A percentile compares a stretch with the other conserved stretches of the same genome.
Conservation (phyloP, 352 stramenopile genomes). For the Pythium volutum region DNA sequence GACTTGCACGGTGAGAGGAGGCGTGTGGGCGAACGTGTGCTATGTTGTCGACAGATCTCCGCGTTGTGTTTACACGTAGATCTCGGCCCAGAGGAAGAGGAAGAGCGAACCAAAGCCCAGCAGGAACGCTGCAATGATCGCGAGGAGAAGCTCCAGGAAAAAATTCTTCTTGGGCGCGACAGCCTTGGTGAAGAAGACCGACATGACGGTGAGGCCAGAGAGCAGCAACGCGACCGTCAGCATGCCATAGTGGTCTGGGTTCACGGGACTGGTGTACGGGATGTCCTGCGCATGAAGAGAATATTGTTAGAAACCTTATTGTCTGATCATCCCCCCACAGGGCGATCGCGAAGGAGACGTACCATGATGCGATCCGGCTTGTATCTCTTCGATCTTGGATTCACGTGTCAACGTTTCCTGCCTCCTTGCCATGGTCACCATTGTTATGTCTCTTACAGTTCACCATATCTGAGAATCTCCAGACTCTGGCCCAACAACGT, state of each 20-base stretch:
- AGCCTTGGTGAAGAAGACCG: slow-evolving; percentile 79
- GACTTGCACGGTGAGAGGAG: slow-evolving; percentile 1
- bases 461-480: not conserved
- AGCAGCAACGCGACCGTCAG: slow-evolving; percentile 58
- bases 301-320: not conserved
- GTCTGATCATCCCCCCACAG: not conserved
- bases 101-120: slow-evolving; percentile 83
- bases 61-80: slow-evolving; percentile 66
- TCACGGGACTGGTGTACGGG: slow-evolving; percentile 77
- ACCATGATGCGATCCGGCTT: slow-evolving; percentile 28
- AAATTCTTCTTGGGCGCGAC: slow-evolving; percentile 79
- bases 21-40: not conserved
- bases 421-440: slow-evolving; percentile 7
- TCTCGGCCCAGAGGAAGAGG: slow-evolving; percentile 85
- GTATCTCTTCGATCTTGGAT: slow-evolving; percentile 20
- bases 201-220: slow-evolving; percentile 72
- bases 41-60: not conserved
- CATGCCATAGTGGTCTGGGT: slow-evolving; percentile 63
- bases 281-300: slow-evolving; percentile 44
- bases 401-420: slow-evolving; percentile 30
- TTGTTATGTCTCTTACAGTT: slow-evolving; percentile 22
- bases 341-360: not conserved
- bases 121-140: slow-evolving; percentile 63
- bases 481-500: slow-evolving; percentile 4
- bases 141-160: slow-evolving; percentile 60